Base-by-base conservation (phyloP, 495 filamentous ascomycete species). In the Platismatia glauca region DNA sequence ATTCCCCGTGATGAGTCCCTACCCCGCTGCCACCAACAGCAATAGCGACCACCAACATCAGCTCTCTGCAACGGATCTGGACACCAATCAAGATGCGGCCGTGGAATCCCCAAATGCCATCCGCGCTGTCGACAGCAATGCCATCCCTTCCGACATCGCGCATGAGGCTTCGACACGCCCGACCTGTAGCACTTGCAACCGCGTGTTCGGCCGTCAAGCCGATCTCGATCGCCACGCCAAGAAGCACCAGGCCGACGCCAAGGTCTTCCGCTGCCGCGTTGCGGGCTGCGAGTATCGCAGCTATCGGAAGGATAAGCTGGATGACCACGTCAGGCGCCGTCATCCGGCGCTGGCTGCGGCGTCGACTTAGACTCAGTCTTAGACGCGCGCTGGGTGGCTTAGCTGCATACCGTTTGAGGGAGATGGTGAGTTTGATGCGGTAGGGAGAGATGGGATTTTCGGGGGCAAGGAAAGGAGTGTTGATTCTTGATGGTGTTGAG, bases 191-290 rank as follows among this genome's bases (percentile, higher is more conserved):
- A 22, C 15, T 0, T 60, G 59, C 46, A n/a, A 13, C 27, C 46
- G 16, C 11, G n/a, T n/a, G 3, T 60, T 60, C 59, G 7, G 46
- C 5, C 59, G 59, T 20, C n/a, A 37, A n/a, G n/a, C 44, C 3
- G 59, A 60, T 7, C 46, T 60, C 22, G 35, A 53, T 13, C 59
- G 59, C 31, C 59, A 60, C 7, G 59, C 59, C 22, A 60, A 53
- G 22, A 60, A 38, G 20, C 43, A 60, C 35, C 35, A 41, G 12
- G 44, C 59, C 29, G 46, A 20, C 13, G 3, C 50, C 24, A 50
- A 52, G 7, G 33, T 31, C 27, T 60, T 53, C 11, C 43, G 22
- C n/a, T 60, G 46, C n/a, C n/a, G n/a, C n/a, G n/a, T n/a, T n/a
- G n/a, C n/a, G n/a, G n/a, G n/a, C n/a, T n/a, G n/a, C n/a, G n/a